Base-by-base conservation (phyloP, 257 asterid genomes). In the Salvia miltiorrhiza region DNA sequence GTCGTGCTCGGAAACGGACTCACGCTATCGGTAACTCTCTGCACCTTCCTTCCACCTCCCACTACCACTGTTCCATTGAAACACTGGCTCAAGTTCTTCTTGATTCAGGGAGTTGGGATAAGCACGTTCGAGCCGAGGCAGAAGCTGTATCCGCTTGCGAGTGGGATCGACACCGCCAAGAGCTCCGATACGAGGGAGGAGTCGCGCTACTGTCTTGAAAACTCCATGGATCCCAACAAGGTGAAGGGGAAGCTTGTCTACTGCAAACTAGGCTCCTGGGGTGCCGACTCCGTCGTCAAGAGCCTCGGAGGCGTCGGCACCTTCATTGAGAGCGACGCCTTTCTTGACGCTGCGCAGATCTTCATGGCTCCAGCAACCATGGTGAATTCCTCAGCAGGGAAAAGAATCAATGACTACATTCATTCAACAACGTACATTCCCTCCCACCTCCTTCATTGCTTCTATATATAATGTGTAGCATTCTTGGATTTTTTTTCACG, bases 301-400 rank as follows among this genome's bases (percentile, higher is more conserved):
- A 81, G 78, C 39, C 86, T 93, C 24, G 95, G 95, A 53, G 98
- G 98, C 26, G 47, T 81, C 11, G 98, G 98, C 55, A 73, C 87
- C 24, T 69, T 93, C 33, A 73, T 88, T 14, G 85, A 90, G 75
- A 81, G 85, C 58, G 89, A 85, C 9, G 2, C 35, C 7, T 85
- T 61, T 75, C 95, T 80, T 40, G 97, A 93, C 70, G 71, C 79
- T 10, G 90, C 97, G 3, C 88, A 80, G 76, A 83, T 90, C 73
- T 93, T 65, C 81, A 87, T 90, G 89, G 87, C 90, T 65, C 98
- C 97, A 0, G 82, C 90, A 60, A 90, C 97, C 16, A 79, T 82
- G 65, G 90, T 93, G 4, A 86, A 84, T 74, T 11, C 72, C 11
- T 83, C 81, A 44, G 64, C 63, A 1, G 98, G 96, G 43, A 66